Evolutionary conservation across 352 stramenopile genomes (phyloP).

Genomic region (Phytophthora podocarpi): DNA sequence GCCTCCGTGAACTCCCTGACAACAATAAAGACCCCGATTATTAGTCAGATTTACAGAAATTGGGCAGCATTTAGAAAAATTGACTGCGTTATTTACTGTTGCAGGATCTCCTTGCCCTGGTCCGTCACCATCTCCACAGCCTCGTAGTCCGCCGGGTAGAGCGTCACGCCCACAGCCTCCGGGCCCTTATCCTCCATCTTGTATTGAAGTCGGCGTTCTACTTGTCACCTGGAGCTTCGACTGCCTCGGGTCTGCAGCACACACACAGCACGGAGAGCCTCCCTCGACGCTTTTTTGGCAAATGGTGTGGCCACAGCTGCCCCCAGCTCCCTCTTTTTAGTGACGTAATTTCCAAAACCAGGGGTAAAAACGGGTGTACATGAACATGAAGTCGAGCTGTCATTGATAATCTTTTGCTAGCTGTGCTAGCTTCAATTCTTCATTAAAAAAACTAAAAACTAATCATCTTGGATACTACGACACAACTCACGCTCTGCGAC

Average conservation of each 20-base stretch:
- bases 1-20: conserved; percentile 81
- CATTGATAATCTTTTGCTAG: conserved; percentile 5
- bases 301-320: conserved; percentile 14
- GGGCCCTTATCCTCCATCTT: conserved; percentile 53
- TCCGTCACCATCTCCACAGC: conserved; percentile 82
- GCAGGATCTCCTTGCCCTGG: conserved; percentile 76
- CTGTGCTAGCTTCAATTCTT: conserved; percentile 13
- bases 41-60: not conserved
- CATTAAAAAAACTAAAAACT: conserved; percentile 37
- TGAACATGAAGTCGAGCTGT: not conserved
- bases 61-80: not conserved
- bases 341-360: not conserved
- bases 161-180: conserved; percentile 69
- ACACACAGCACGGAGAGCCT: conserved; percentile 7
- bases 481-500: conserved; percentile 33
- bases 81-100: conserved; percentile 48
- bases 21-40: conserved; percentile 2
- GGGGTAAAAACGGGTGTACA: not conserved
- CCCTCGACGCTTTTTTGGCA: conserved; percentile 18
- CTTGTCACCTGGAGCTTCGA: not conserved
- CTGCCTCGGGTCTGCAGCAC: not conserved
- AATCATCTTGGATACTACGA: conserved; percentile 35
- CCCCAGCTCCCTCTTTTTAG: conserved; percentile 2
- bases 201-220: conserved; percentile 10
- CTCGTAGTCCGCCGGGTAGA: conserved; percentile 82